Evolutionary conservation across 2,329 filamentous ascomycete species (phyloP).

Genomic region (Fusarium ramigenum): DNA sequence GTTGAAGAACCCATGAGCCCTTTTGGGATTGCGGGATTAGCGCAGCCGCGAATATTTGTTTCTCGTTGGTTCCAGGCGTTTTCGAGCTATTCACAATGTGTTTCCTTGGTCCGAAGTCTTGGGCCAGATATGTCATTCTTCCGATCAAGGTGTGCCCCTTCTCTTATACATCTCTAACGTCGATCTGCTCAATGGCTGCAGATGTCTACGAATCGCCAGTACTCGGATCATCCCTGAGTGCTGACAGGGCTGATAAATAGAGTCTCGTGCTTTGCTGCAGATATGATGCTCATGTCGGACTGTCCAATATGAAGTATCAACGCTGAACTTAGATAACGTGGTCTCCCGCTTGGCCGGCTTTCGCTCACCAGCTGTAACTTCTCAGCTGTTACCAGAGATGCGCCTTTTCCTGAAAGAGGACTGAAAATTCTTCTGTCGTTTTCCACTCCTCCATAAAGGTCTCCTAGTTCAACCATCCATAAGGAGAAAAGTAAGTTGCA

Average conservation of each 20-base stretch:
- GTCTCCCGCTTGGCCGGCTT: not conserved
- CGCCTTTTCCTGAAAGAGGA: not conserved
- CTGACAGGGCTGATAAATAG: constrained; percentile 32
- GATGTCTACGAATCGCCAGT: constrained; percentile 10
- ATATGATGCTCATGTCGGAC: constrained; percentile 10
- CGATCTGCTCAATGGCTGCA: constrained; percentile 23
- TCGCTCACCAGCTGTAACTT: constrained; percentile 14
- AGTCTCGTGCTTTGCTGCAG: not conserved
- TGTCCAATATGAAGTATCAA: constrained; percentile 10
- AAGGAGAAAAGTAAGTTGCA: constrained; percentile 9
- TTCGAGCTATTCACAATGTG: constrained; percentile 20
- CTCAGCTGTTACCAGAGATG: constrained; percentile 1
- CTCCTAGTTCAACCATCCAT: not conserved
- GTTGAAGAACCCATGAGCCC: constrained; percentile 13
- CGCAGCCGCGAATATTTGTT: constrained; percentile 36
- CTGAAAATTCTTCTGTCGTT: not conserved
- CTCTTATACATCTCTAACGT: constrained; percentile 3
- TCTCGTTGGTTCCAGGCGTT: constrained; percentile 35
- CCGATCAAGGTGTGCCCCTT: constrained; percentile 11
- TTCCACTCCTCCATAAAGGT: not conserved
- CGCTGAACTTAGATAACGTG: constrained; percentile 5
- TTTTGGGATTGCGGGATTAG: constrained; percentile 45
- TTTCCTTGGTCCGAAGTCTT: not conserved
- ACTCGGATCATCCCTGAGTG: not conserved
- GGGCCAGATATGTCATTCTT: not conserved